A percentile compares a stretch with the other conserved stretches of the same genome.
Evolutionary conservation across 805 yeast species (phyloP).

Genomic region (Ogataea paraovalis): DNA sequence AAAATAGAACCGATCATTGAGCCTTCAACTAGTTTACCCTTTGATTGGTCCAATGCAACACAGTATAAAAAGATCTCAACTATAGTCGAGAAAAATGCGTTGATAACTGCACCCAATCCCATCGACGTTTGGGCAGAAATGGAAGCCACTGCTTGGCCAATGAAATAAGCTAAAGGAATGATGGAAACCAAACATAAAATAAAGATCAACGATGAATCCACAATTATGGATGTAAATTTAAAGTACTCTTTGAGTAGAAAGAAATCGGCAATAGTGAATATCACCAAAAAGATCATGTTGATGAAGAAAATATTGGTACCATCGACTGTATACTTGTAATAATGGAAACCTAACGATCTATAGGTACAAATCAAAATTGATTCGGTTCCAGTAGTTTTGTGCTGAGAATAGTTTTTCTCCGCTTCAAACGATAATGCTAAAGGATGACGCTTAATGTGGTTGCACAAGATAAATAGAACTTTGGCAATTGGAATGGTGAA

Average conservation of each 20-base stretch:
- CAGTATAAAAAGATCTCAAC: slow-evolving; percentile 91
- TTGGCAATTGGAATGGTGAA: slow-evolving; percentile 94
- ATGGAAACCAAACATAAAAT: slow-evolving; percentile 76
- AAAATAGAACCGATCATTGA: slow-evolving; percentile 90
- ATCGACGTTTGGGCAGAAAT: slow-evolving; percentile 97
- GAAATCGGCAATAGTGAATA: slow-evolving; percentile 78
- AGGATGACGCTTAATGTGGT: slow-evolving; percentile 87
- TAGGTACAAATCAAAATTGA: slow-evolving; percentile 81
- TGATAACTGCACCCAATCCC: slow-evolving; percentile 98
- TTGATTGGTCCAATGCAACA: slow-evolving; percentile 81
- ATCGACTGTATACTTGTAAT: slow-evolving; percentile 92
- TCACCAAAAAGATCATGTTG: slow-evolving; percentile 73
- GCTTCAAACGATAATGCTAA: slow-evolving; percentile 74
- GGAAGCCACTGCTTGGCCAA: slow-evolving; percentile 99
- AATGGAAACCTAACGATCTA: slow-evolving; percentile 87
- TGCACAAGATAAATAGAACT: slow-evolving; percentile 59
- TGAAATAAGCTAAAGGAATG: slow-evolving; percentile 91
- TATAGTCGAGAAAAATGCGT: slow-evolving; percentile 94
- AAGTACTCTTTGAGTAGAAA: slow-evolving; percentile 51
- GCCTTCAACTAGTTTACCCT: slow-evolving; percentile 91
- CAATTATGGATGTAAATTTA: slow-evolving; percentile 41
- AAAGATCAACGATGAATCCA: slow-evolving; percentile 66
- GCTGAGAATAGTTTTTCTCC: slow-evolving; percentile 47
- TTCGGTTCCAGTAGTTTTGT: slow-evolving; percentile 40
- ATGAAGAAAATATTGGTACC: slow-evolving; percentile 93